Evolutionary conservation across 2,329 filamentous ascomycete genomes (phyloP).

Genomic region (Fusarium paranaense): DNA sequence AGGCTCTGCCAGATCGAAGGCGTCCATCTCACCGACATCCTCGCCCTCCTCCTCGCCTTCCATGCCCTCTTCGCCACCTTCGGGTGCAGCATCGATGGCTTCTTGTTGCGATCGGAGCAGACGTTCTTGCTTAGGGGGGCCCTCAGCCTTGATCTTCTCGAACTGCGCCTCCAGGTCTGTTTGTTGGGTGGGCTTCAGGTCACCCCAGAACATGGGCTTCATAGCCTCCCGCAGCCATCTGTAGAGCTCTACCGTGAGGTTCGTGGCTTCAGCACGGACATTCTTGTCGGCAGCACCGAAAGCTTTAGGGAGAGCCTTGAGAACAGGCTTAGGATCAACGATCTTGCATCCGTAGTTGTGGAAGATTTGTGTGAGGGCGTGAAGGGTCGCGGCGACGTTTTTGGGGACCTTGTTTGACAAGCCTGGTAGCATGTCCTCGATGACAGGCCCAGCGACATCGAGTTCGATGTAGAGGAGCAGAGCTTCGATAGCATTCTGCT

Average conservation of each 20-base stretch:
- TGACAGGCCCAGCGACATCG: slow-evolving; percentile 84
- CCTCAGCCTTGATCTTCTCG: slow-evolving; percentile 90
- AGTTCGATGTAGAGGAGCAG: slow-evolving; percentile 90
- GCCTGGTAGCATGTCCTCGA: slow-evolving; percentile 89
- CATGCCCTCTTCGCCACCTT: slow-evolving; percentile 68
- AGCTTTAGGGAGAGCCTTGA: slow-evolving; percentile 88
- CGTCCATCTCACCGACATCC: slow-evolving; percentile 76
- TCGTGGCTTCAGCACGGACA: slow-evolving; percentile 92
- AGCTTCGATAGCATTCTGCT: slow-evolving; percentile 87
- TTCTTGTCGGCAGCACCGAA: slow-evolving; percentile 99
- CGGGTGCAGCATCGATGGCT: slow-evolving; percentile 76
- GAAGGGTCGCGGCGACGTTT: slow-evolving; percentile 77
- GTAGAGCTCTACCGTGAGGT: slow-evolving; percentile 92
- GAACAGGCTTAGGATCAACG: slow-evolving; percentile 89
- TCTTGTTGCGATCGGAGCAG: slow-evolving; percentile 91
- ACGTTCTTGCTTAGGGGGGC: slow-evolving; percentile 88
- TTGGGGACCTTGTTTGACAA: slow-evolving; percentile 93
- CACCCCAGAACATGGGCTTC: slow-evolving; percentile 97
- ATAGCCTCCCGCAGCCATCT: slow-evolving; percentile 97
- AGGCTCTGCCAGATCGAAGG: slow-evolving; percentile 84
- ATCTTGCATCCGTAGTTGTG: slow-evolving; percentile 96
- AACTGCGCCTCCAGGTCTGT: slow-evolving; percentile 93
- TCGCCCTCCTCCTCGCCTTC: slow-evolving; percentile 65
- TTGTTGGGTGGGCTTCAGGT: slow-evolving; percentile 95
- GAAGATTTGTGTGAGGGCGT: slow-evolving; percentile 84